Conservation (phyloP, 495 filamentous ascomycete genomes). For the Cenococcum geophilum region DNA sequence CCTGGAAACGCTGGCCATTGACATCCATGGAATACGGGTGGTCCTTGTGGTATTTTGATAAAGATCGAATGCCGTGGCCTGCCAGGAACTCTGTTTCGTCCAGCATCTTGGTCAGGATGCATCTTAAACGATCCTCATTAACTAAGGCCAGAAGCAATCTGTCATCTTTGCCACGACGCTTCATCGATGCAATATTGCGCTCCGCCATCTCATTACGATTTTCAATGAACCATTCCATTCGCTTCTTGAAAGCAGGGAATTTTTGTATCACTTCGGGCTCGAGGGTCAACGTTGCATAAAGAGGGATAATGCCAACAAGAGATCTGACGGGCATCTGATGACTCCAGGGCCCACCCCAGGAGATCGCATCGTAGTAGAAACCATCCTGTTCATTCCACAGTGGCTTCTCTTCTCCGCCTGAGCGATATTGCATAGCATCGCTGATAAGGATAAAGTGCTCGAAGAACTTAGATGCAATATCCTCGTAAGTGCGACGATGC, state of each 20-base stretch:
- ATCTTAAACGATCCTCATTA: conserved; percentile 76
- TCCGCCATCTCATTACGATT: conserved; percentile 78
- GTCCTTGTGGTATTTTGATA: conserved; percentile 89
- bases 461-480: conserved; percentile 97
- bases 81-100: conserved; percentile 91
- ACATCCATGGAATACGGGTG: conserved; percentile 93
- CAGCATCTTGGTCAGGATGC: conserved; percentile 85
- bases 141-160: conserved; percentile 80
- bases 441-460: conserved; percentile 97
- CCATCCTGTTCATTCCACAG: conserved; percentile 92
- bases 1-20: conserved; percentile 82
- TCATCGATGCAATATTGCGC: conserved; percentile 87
- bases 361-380: conserved; percentile 98
- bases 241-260: conserved; percentile 88
- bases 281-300: conserved; percentile 85
- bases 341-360: conserved; percentile 85
- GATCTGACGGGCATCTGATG: conserved; percentile 89
- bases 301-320: conserved; percentile 84
- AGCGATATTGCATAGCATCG: conserved; percentile 91
- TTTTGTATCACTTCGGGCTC: conserved; percentile 90
- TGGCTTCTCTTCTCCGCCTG: conserved; percentile 70
- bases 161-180: conserved; percentile 78
- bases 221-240: conserved; percentile 87
- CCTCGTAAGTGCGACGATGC: conserved; percentile 92
- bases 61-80: conserved; percentile 81